Base-by-base conservation (phyloP, 2,329 filamentous ascomycete genomes). In the Rhexocercosporidium sp. region DNA sequence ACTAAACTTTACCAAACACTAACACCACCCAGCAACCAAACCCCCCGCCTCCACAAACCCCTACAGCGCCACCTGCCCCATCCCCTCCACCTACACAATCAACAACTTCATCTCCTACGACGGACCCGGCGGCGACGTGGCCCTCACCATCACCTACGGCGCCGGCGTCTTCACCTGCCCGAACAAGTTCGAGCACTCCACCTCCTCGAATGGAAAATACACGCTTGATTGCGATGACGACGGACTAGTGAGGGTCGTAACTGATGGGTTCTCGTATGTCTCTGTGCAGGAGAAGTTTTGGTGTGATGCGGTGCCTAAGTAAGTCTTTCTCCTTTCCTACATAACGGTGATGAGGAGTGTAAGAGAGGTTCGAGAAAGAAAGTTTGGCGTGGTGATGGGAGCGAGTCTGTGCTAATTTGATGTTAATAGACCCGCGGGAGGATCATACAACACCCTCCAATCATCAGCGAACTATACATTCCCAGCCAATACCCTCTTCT, bases 81-180 rank as follows among this genome's bases (percentile, higher is more conserved):
- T 64, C 51, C 61, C 61, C 9, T 34, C 61, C 9, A 57, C 18
- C 16, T 64, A 56, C 51, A 57, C 37, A 20, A 64, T 57, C 39
- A 64, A 57, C 39, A 64, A 64, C 25, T 64, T 64, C 27, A 41
- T 64, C 3, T 64, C 51, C 29, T 44, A 56, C n/a, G 41, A 44
- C 27, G 61, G 61, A 16, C 53, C 34, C 27, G 61, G 61, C 12
- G 61, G 61, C n/a, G 61, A 64, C 31, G 61, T 47, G 16, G 41
- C 49, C 9, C 34, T 64, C 7, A 56, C 51, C 16, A 47, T 64
- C 14, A 57, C 37, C 7, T 57, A 64, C 39, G 61, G 61, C 37
- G 25, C 39, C 8, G 61, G 27, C 16, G 54, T 54, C 22, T 57
- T 44, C 41, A 34, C 61, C 16, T 64, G 53, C 20, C 62, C 62